Conservation (phyloP, 176 grass and related monocot genomes). For the Bolboschoenus planiculmis region DNA sequence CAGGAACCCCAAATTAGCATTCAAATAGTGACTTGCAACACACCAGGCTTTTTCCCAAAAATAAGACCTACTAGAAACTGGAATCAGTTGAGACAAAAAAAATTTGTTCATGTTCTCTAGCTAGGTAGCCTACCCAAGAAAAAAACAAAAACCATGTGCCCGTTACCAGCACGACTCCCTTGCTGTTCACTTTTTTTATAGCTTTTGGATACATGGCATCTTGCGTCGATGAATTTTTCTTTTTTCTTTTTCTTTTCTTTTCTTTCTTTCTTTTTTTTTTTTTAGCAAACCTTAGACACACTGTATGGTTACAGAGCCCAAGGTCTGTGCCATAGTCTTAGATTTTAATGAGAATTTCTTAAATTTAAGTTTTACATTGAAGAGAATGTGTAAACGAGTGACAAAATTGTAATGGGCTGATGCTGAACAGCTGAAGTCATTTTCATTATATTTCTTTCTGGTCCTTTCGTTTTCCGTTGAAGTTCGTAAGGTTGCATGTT, state of each 20-base stretch:
- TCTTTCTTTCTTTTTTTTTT: neutral
- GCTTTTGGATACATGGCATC: neutral
- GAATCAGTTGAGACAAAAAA: neutral
- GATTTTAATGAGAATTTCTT: too few species aligned
- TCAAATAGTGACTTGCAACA: neutral
- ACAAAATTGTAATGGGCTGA: neutral
- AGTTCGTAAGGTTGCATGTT: neutral
- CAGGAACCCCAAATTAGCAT: neutral
- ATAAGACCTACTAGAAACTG: neutral
- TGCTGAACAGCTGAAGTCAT: neutral
- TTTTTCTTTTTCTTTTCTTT: neutral
- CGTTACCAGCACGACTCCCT: neutral
- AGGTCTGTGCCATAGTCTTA: neutral
- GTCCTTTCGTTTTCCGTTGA: neutral
- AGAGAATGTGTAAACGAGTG: neutral
- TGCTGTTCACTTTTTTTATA: neutral
- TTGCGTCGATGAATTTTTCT: neutral
- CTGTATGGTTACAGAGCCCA: neutral
- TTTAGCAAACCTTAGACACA: neutral
- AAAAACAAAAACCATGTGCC: neutral
- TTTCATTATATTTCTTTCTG: neutral
- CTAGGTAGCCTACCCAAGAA: neutral
- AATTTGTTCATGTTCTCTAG: neutral
- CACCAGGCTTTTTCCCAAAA: neutral
- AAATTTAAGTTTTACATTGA: too few species aligned